These are phyloP conservation scores for Blepharisma stoltei DNA, from an alignment of 73 alveolate species.

Conservation along the genomic window DNA sequence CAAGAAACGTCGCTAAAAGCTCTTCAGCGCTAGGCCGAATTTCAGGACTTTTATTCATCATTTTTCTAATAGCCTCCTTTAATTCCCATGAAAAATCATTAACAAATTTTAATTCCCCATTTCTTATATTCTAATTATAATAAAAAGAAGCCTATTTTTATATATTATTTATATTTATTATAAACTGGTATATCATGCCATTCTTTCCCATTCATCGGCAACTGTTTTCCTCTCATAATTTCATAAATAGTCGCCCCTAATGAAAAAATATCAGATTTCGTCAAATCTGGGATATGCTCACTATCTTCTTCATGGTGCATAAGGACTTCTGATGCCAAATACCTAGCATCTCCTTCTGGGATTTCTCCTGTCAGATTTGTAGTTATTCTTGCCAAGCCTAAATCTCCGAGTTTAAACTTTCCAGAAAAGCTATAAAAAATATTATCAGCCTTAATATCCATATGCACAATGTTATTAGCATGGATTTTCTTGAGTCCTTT, in stretches of 20 bases:
- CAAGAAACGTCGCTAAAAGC: neutral
- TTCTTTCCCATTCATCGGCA: conserved; percentile 43
- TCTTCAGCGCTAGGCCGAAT: neutral
- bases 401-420: conserved; percentile 83
- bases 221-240: conserved; percentile 33
- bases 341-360: conserved; percentile 81
- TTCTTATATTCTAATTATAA: no score
- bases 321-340: conserved; percentile 66
- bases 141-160: no score
- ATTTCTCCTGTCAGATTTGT: conserved; percentile 54
- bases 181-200: conserved; percentile 47
- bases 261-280: conserved; percentile 52
- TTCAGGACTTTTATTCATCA: neutral
- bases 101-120: neutral
- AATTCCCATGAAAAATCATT: neutral
- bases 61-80: neutral
- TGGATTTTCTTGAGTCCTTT: conserved; percentile 85
- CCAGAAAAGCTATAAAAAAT: conserved; percentile 63
- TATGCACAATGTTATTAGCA: conserved; percentile 83
- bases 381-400: conserved; percentile 72
- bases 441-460: conserved; percentile 94
- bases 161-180: no score
- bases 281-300: conserved; percentile 33
- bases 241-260: conserved; percentile 49
- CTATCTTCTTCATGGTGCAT: neutral